Conservation (phyloP, 176 grass and related monocot species). For the Lolium rigidum region DNA sequence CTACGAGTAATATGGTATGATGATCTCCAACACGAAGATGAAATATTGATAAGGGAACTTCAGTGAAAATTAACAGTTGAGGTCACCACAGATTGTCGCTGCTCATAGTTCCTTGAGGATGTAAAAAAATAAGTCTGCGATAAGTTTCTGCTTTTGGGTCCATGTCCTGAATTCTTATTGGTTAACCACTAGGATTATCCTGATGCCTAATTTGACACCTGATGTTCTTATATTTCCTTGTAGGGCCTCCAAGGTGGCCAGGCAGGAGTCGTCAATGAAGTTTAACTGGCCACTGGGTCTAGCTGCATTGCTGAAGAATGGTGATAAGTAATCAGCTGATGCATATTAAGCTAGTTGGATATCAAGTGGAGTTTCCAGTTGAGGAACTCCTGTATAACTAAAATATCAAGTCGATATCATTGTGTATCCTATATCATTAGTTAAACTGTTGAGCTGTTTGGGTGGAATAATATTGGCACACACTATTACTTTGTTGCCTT, state of each 20-base stretch:
- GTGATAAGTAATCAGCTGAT: constrained; percentile 44
- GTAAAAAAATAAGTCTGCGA: neutral
- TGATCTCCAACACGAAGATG: neutral
- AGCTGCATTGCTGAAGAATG: constrained; percentile 72
- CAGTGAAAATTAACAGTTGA: neutral
- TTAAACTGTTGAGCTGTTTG: neutral
- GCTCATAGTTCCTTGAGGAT: neutral
- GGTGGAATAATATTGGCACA: constrained; percentile 44
- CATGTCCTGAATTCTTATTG: neutral
- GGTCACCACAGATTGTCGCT: neutral
- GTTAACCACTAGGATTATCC: neutral
- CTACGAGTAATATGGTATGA: neutral
- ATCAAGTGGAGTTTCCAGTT: constrained; percentile 35
- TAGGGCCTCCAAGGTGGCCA: constrained; percentile 66
- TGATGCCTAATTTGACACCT: neutral
- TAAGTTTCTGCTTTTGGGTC: neutral
- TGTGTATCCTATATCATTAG: neutral
- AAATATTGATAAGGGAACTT: neutral
- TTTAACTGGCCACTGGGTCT: constrained; percentile 79
- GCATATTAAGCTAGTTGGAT: constrained; percentile 22
- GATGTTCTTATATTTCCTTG: constrained; percentile 29
- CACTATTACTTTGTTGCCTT: neutral
- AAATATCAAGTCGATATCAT: neutral
- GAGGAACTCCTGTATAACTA: constrained; percentile 17
- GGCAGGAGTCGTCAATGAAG: constrained; percentile 50